phyloP scores from a whole-genome alignment of 2,329 filamentous ascomycete genomes.

The Aspergillus aculeatinus region DNA sequence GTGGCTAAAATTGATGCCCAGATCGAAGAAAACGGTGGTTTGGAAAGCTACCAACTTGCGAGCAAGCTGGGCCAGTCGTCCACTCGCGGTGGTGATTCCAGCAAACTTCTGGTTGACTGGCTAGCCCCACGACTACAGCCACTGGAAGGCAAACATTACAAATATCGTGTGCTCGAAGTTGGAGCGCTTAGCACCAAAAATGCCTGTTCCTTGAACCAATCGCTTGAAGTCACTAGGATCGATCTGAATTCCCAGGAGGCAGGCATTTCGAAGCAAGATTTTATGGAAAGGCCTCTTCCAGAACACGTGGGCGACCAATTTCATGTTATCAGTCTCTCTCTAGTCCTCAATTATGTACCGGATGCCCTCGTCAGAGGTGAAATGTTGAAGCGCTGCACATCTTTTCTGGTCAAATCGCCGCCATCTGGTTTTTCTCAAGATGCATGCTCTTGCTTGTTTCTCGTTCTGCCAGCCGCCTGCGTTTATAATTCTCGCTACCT shows the following conservation, averaged over 20 bases:
- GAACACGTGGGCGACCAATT: conserved; percentile 62
- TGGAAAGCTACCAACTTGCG: conserved; percentile 61
- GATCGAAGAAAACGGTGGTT: conserved; percentile 58
- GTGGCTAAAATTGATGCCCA: conserved; percentile 48
- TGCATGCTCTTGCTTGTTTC: conserved; percentile 63
- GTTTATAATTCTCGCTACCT: conserved; percentile 89
- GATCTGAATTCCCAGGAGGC: conserved; percentile 84
- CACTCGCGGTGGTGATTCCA: conserved; percentile 64
- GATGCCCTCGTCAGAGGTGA: conserved; percentile 71
- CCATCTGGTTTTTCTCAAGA: conserved; percentile 22
- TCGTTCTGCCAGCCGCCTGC: conserved; percentile 87
- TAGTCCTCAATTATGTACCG: conserved; percentile 93
- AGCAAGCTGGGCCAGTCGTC: conserved; percentile 62
- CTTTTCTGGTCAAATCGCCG: conserved; percentile 58
- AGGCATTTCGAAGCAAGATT: conserved; percentile 80
- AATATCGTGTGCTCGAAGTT: conserved; percentile 76
- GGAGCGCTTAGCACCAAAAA: conserved; percentile 84
- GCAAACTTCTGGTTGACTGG: conserved; percentile 60
- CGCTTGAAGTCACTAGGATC: conserved; percentile 77
- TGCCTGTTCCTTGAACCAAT: conserved; percentile 70
- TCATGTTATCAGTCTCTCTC: conserved; percentile 84
- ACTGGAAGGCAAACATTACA: conserved; percentile 25
- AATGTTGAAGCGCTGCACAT: conserved; percentile 76
- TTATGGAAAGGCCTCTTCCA: conserved; percentile 84
- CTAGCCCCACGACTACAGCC: conserved; percentile 38